These are phyloP conservation scores for Suillus subaureus DNA, from an alignment of 768 basidiomycete genomes.

Conservation along the genomic window DNA sequence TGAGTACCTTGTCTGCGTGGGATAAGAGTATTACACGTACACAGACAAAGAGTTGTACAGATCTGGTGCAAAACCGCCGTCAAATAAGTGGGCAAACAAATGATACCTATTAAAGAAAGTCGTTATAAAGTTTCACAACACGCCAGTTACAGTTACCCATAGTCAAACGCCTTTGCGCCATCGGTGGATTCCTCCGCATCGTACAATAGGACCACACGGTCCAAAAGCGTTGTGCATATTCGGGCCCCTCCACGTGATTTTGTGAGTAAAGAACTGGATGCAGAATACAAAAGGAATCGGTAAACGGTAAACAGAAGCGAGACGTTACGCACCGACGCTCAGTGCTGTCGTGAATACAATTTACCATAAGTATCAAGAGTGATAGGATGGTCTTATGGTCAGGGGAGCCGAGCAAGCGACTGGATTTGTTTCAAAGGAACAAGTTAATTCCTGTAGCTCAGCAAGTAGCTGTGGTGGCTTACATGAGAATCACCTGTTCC, in stretches of 20 bases:
- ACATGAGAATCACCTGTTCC: conserved; percentile 78
- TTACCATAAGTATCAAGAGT: conserved; percentile 70
- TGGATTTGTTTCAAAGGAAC: conserved; percentile 21
- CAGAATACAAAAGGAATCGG: conserved; percentile 7
- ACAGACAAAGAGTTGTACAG: conserved; percentile 63
- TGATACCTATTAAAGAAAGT: conserved; percentile 50
- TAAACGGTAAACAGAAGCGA: conserved; percentile 3
- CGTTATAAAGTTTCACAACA: conserved; percentile 12
- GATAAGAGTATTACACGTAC: conserved; percentile 41
- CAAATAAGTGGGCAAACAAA: conserved; percentile 65
- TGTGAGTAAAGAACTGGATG: conserved; percentile 40
- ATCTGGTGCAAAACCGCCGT: conserved; percentile 55
- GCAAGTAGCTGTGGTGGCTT: conserved; percentile 28
- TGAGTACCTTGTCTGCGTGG: conserved; percentile 11
- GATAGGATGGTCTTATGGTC: conserved; percentile 64
- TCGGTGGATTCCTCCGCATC: conserved; percentile 68
- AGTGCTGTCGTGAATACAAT: conserved; percentile 63
- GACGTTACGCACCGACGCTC: conserved; percentile 52
- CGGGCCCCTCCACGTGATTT: conserved; percentile 59
- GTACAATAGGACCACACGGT: conserved; percentile 69
- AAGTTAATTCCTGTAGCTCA: conserved; percentile 6
- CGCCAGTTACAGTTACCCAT: conserved; percentile 51
- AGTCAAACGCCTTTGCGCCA: conserved; percentile 70
- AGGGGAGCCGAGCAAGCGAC: conserved; percentile 64
- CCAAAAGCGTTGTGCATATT: conserved; percentile 69